Evolutionary conservation across 164 flowering plant genomes (phyloP).

Genomic region (Houttuynia cordata): DNA sequence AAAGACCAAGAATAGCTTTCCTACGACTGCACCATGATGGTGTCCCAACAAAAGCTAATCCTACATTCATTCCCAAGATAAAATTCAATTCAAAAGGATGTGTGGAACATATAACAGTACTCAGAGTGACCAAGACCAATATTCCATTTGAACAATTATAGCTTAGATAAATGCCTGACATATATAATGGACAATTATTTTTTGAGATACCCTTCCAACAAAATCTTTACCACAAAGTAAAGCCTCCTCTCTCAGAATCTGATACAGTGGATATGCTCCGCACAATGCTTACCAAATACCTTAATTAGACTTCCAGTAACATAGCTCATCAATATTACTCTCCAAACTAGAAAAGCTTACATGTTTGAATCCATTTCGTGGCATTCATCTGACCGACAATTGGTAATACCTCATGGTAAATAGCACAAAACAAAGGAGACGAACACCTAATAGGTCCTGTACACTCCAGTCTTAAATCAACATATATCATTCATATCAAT

Average conservation of each 20-base stretch:
- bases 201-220: no score
- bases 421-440: neutral
- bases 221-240: neutral
- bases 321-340: neutral
- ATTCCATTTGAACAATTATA: no score
- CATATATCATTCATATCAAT: no score
- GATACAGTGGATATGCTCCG: neutral
- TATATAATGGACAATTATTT: no score
- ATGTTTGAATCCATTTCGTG: neutral
- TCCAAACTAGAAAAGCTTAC: neutral
- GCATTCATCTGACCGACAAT: neutral
- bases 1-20: slow-evolving; percentile 29
- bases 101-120: neutral
- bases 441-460: neutral
- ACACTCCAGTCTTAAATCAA: neutral
- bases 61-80: slow-evolving; percentile 41
- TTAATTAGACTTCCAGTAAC: neutral
- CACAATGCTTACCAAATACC: neutral
- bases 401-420: no score
- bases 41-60: slow-evolving; percentile 35
- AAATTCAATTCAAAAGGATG: slow-evolving; percentile 7
- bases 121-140: neutral
- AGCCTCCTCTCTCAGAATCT: neutral
- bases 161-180: no score
- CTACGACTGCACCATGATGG: slow-evolving; percentile 21